phyloP scores from a whole-genome alignment of 116 monocot genomes.

The Posidonia oceanica region DNA sequence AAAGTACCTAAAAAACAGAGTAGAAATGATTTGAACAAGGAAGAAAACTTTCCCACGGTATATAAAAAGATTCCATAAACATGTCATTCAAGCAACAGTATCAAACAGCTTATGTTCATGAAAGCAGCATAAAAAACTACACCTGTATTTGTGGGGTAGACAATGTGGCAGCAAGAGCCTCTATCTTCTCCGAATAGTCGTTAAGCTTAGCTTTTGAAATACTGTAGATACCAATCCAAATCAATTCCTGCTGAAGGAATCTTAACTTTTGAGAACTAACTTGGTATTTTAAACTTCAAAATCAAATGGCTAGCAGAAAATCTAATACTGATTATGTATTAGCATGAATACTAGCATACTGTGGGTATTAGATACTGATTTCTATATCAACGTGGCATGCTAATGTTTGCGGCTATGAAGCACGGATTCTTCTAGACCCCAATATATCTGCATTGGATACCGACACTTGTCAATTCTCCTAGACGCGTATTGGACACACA shows the following conservation, averaged over 20 bases:
- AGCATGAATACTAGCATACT: neutral
- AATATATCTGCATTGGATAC: too few relatives aligned
- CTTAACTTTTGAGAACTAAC: neutral
- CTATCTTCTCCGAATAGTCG: constrained; percentile 90
- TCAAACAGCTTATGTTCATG: neutral
- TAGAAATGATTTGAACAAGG: too few relatives aligned
- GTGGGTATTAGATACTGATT: neutral
- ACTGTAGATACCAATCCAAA: constrained; percentile 24
- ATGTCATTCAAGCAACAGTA: too few relatives aligned
- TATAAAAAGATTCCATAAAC: too few relatives aligned
- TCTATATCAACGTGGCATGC: neutral
- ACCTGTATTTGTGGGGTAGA: constrained; percentile 35
- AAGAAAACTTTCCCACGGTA: too few relatives aligned
- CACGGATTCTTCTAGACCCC: too few relatives aligned
- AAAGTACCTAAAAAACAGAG: too few relatives aligned
- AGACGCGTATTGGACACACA: too few relatives aligned
- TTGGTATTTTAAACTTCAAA: neutral
- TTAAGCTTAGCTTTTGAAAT: constrained; percentile 83
- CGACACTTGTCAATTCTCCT: too few relatives aligned
- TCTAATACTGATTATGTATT: neutral
- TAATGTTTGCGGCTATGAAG: too few relatives aligned
- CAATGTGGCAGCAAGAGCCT: constrained; percentile 68
- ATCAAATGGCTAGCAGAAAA: neutral
- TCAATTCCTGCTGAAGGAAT: constrained; percentile 2
- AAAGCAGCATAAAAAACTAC: neutral